A percentile compares a stretch with the other conserved stretches of the same genome.
These are phyloP conservation scores for Exophiala oligosperma DNA, from an alignment of 2,329 filamentous ascomycete genomes.

Conservation along the genomic window DNA sequence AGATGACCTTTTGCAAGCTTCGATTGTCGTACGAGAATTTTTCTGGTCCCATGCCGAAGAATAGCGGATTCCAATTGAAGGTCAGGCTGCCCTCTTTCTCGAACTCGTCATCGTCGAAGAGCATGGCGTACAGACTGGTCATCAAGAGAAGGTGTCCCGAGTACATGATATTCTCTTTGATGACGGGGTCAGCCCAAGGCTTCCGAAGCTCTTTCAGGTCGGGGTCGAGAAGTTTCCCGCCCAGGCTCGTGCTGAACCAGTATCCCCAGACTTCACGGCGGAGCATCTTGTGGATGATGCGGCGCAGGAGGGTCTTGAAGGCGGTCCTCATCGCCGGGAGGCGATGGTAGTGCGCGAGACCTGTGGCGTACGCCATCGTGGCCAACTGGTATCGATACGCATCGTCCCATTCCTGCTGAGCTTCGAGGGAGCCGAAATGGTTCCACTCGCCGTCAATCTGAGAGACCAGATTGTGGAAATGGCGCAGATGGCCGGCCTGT, in stretches of 20 bases:
- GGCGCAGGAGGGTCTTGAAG: constrained; percentile 38
- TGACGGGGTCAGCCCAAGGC: constrained; percentile 45
- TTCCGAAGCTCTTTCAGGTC: constrained; percentile 40
- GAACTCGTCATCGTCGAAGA: constrained; percentile 44
- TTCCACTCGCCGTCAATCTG: constrained; percentile 25
- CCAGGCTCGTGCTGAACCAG: constrained; percentile 43
- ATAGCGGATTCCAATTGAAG: constrained; percentile 44
- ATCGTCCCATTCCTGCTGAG: constrained; percentile 38
- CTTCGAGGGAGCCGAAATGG: constrained; percentile 30
- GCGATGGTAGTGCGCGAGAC: constrained; percentile 41
- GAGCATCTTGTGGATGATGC: constrained; percentile 46
- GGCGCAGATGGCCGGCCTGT: constrained; percentile 21
- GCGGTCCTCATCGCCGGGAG: constrained; percentile 36
- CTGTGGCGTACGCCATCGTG: constrained; percentile 42
- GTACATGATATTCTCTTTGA: constrained; percentile 47
- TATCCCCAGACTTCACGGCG: constrained; percentile 44
- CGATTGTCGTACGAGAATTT: constrained; percentile 36
- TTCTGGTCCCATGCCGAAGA: constrained; percentile 40
- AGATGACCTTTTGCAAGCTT: constrained; percentile 38
- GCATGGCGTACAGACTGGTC: constrained; percentile 43
- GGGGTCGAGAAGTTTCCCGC: constrained; percentile 38
- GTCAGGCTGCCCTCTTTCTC: constrained; percentile 35
- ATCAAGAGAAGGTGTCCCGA: constrained; percentile 43
- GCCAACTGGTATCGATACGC: constrained; percentile 43
- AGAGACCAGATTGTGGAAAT: constrained; percentile 21